Conservation (phyloP, 2,329 filamentous ascomycete genomes). For the Cladosporium oxysporum region DNA sequence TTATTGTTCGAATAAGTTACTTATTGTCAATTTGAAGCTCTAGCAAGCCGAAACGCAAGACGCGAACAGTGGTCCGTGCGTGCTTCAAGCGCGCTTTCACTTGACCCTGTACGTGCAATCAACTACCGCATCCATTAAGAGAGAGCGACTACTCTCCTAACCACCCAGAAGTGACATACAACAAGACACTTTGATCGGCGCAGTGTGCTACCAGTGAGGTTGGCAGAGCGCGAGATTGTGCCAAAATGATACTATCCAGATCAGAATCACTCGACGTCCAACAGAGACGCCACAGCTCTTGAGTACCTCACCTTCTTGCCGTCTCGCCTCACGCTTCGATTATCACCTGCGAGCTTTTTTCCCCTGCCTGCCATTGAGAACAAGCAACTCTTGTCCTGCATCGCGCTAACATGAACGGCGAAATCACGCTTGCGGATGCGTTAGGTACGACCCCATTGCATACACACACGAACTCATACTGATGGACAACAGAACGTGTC, state of each 20-base stretch:
- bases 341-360: not conserved
- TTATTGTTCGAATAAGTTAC: not conserved
- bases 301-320: not conserved
- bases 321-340: not conserved
- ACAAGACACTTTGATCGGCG: not conserved
- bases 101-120: too few species aligned
- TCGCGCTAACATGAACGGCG: slow-evolving; percentile 8
- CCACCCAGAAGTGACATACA: not conserved
- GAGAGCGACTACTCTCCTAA: not conserved
- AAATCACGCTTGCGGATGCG: slow-evolving; percentile 21
- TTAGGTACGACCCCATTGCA: slow-evolving; percentile 21
- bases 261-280: not conserved
- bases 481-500: slow-evolving; percentile 37
- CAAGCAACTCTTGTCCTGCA: not conserved
- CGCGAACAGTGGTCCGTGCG: not conserved
- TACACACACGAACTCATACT: not conserved
- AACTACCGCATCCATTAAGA: not conserved
- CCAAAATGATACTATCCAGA: not conserved
- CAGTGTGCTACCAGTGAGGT: not conserved
- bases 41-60: not conserved
- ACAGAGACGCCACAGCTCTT: not conserved
- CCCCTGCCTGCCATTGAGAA: not conserved
- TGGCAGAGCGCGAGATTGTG: not conserved
- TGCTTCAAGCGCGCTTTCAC: not conserved
- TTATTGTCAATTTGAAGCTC: not conserved